Percentiles rank a stretch among this genome's conserved stretches.
Conservation (phyloP, 352 stramenopile genomes). For the Phytophthora pini region DNA sequence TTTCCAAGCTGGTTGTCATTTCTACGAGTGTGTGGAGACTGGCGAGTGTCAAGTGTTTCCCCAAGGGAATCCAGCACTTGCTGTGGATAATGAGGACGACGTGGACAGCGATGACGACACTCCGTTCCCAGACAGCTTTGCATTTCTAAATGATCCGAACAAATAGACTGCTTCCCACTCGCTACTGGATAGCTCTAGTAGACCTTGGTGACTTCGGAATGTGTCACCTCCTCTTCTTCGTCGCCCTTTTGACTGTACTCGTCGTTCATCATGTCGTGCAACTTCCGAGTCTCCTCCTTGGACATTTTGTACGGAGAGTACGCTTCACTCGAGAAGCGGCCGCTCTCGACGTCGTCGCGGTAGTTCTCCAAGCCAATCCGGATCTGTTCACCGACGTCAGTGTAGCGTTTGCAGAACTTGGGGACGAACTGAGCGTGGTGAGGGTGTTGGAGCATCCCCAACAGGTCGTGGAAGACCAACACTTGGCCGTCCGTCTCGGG, state of each 20-base stretch:
- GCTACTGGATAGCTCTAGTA: slow-evolving; percentile 48
- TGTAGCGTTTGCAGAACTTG: slow-evolving; percentile 99
- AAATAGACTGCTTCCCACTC: slow-evolving; percentile 17
- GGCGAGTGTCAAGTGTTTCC: slow-evolving; percentile 53
- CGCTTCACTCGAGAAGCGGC: slow-evolving; percentile 93
- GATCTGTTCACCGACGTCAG: slow-evolving; percentile 94
- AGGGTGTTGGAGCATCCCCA: slow-evolving; percentile 98
- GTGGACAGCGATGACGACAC: slow-evolving; percentile 33
- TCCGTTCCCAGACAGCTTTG: slow-evolving; percentile 72
- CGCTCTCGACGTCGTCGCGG: slow-evolving; percentile 96
- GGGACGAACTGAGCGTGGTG: slow-evolving; percentile 96
- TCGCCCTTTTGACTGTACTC: slow-evolving; percentile 59
- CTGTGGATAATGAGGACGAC: slow-evolving; percentile 21
- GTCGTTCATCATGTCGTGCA: slow-evolving; percentile 60
- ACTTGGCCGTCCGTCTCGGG: slow-evolving; percentile 95
- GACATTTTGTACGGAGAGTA: slow-evolving; percentile 97
- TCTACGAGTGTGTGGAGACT: slow-evolving; percentile 79
- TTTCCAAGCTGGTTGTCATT: slow-evolving; percentile 79
- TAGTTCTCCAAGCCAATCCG: slow-evolving; percentile 95
- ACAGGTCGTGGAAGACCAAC: slow-evolving; percentile 98
- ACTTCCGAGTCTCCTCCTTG: slow-evolving; percentile 74
- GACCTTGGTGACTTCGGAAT: slow-evolving; percentile 81
- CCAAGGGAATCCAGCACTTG: slow-evolving; percentile 1
- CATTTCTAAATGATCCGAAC: slow-evolving; percentile 57
- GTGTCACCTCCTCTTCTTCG: slow-evolving; percentile 34